Conservation (phyloP, 495 filamentous ascomycete genomes). For the Penicillium paxilli region DNA sequence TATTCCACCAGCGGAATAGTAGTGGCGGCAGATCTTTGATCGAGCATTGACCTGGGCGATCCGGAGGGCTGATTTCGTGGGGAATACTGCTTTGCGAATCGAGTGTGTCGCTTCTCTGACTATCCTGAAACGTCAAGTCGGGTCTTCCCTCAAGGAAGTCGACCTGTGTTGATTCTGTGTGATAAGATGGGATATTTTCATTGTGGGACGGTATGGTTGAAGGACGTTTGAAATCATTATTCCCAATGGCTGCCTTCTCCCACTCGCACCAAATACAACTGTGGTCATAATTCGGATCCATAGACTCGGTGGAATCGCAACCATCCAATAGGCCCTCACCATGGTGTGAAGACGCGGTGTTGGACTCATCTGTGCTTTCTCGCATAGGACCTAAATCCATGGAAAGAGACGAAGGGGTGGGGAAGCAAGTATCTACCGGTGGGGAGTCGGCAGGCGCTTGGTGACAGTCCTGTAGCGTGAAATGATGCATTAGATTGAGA, state of each 20-base stretch:
- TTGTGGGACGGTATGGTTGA: too few relatives aligned
- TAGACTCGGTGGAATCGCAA: neutral
- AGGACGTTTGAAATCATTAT: too few relatives aligned
- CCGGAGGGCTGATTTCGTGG: neutral
- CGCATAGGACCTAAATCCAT: neutral
- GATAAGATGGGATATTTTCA: neutral
- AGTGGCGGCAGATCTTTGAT: slow-evolving; percentile 21
- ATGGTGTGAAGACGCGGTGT: too few relatives aligned
- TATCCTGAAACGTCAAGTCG: neutral
- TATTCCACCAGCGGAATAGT: slow-evolving; percentile 38
- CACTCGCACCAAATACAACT: neutral
- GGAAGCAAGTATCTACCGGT: neutral
- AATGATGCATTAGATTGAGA: neutral
- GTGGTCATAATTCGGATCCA: neutral
- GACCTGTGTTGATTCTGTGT: neutral
- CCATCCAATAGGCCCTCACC: too few relatives aligned
- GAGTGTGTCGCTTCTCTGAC: neutral
- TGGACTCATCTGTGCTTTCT: neutral
- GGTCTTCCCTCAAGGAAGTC: neutral
- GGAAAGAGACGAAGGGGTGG: neutral
- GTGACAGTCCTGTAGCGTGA: neutral
- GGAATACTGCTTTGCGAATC: neutral
- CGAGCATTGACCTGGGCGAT: neutral
- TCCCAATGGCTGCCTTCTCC: too few relatives aligned
- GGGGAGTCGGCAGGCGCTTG: neutral